Base-by-base conservation (phyloP, 208 protist genomes). In the Trichomonas tenax region DNA sequence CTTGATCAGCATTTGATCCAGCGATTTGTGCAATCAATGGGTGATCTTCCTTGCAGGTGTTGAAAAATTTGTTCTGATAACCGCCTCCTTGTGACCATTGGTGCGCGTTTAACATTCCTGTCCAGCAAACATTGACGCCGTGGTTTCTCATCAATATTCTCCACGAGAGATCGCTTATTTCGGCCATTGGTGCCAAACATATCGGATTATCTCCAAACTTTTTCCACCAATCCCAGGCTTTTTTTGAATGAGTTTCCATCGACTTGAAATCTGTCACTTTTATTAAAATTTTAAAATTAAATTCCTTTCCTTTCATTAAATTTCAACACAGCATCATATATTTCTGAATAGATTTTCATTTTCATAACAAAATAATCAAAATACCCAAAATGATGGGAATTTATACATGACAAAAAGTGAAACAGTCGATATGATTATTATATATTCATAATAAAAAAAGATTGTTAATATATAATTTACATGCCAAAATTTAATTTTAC, bases 131-230 rank as follows among this genome's bases (percentile, higher is more conserved):
- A 36, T 93, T 93, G 0, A 93, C 86, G 10, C 45, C 45, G 46
- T 93, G 86, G 3, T 36, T 21, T 34, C 96, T 82, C 9, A 41
- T 72, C 0, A 97, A 21, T 38, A 97, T 40, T 40, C 97, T 96
- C 17, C 97, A 97, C 0, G 97, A 96, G 0, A 97, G 90, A 34
- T 97, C 97, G 40, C 48, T 96, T 17, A 96, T 88, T 95, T 96
- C 90, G 34, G 97, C 97, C 97, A 97, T 97, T 41, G 97, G 97
- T 44, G 97, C 97, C 9, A 93, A 21, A 38, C 40, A 51, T 0
- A 51, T 58, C 14, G 86, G 86, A 34, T n/a, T 51, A 15, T 48
- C 2, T 26, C 86, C 82, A 15, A 89, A 89, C 17, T 93, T 41
- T 0, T 93, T 93, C 86, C 40, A 93, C 14, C 17, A 93, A 38